phyloP scores from a whole-genome alignment of 2,329 filamentous ascomycete genomes.

The Scedosporium aurantiacum region DNA sequence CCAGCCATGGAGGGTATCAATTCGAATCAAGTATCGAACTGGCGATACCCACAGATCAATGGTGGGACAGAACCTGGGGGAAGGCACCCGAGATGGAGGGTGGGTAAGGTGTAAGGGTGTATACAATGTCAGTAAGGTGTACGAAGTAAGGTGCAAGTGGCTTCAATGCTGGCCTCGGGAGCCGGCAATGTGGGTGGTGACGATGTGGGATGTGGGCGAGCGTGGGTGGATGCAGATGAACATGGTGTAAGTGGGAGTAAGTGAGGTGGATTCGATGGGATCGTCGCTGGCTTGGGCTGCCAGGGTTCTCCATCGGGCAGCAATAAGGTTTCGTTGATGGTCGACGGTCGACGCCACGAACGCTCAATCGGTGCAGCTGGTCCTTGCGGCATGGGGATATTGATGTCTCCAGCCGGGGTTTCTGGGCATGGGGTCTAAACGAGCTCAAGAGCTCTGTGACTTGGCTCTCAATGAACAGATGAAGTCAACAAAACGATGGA shows the following conservation, averaged over 20 bases:
- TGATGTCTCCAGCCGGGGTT: too few relatives aligned
- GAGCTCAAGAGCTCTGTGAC: too few relatives aligned
- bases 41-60: too few relatives aligned
- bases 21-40: too few relatives aligned
- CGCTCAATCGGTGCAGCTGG: background rate
- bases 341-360: background rate
- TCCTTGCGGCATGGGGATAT: too few relatives aligned
- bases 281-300: background rate
- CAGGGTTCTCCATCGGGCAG: background rate
- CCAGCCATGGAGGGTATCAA: too few relatives aligned
- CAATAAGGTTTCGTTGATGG: background rate
- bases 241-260: background rate
- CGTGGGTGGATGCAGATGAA: background rate
- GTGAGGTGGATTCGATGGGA: background rate
- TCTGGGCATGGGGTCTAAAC: too few relatives aligned
- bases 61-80: constrained; percentile 1
- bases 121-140: background rate
- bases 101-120: background rate
- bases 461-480: too few relatives aligned
- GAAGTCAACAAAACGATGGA: too few relatives aligned
- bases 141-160: too few relatives aligned
- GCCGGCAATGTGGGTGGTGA: background rate
- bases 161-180: background rate
- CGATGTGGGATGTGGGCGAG: background rate
- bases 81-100: background rate